phyloP scores from a whole-genome alignment of 805 yeast species.

The Saturnispora gosingensis region DNA sequence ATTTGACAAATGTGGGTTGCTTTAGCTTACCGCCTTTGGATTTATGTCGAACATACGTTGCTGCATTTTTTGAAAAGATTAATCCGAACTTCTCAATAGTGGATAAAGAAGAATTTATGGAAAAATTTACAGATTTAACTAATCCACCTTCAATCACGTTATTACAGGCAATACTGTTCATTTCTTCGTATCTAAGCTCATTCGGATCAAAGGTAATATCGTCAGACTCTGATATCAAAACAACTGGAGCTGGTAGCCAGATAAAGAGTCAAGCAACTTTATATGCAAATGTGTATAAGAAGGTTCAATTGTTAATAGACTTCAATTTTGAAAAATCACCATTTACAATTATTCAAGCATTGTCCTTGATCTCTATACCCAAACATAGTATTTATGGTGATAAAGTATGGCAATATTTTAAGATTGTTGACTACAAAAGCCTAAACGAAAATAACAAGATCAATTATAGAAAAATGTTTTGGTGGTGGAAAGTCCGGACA shows the following conservation, averaged over 20 bases:
- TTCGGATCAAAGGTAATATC: neutral
- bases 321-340: slow-evolving; percentile 61
- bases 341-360: slow-evolving; percentile 48
- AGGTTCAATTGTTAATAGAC: slow-evolving; percentile 70
- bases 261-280: slow-evolving; percentile 31
- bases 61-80: slow-evolving; percentile 50
- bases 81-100: slow-evolving; percentile 66
- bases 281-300: slow-evolving; percentile 46
- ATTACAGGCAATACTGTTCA: slow-evolving; percentile 56
- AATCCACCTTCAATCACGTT: slow-evolving; percentile 53
- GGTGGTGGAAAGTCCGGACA: slow-evolving; percentile 16
- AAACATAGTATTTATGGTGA: slow-evolving; percentile 2
- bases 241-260: slow-evolving; percentile 10
- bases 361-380: slow-evolving; percentile 19
- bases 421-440: slow-evolving; percentile 41
- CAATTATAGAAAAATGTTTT: slow-evolving; percentile 27
- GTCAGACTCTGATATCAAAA: neutral
- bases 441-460: slow-evolving; percentile 63
- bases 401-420: slow-evolving; percentile 13
- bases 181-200: slow-evolving; percentile 45
- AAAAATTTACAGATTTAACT: slow-evolving; percentile 41
- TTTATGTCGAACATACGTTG: slow-evolving; percentile 49
- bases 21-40: slow-evolving; percentile 56
- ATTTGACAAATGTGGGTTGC: slow-evolving; percentile 39
- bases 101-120: slow-evolving; percentile 52